phyloP scores from a whole-genome alignment of 371 early-diverging fungal genomes.

The Mucor velutinosus region DNA sequence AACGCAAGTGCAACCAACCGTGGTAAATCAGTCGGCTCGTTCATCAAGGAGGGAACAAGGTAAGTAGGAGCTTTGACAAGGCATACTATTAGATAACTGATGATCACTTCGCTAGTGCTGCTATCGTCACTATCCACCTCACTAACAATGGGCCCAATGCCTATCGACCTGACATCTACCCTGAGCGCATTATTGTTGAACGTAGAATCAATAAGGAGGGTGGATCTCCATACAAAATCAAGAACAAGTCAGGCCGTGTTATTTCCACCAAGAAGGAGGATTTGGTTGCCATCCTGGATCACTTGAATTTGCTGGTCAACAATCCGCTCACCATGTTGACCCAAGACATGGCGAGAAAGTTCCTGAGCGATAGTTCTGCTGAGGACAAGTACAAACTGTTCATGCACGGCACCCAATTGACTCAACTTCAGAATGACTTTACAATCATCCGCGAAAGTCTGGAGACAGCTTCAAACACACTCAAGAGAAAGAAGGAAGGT shows the following conservation, averaged over 20 bases:
- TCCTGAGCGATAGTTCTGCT: conserved; percentile 78
- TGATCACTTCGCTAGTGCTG: conserved; percentile 41
- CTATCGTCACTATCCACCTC: conserved; percentile 71
- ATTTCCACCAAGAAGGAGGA: conserved; percentile 83
- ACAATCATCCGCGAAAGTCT: conserved; percentile 68
- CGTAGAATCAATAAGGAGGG: conserved; percentile 79
- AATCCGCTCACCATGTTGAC: conserved; percentile 92
- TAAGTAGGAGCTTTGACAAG: conserved; percentile 27
- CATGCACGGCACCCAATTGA: conserved; percentile 84
- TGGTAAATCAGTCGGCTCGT: conserved; percentile 71
- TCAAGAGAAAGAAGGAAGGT: conserved; percentile 56
- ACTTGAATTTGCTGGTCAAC: conserved; percentile 87
- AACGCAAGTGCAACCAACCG: conserved; percentile 88
- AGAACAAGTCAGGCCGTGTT: conserved; percentile 57
- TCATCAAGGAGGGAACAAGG: conserved; percentile 85
- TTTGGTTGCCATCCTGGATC: conserved; percentile 80
- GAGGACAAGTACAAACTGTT: conserved; percentile 91
- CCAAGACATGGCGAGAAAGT: conserved; percentile 92
- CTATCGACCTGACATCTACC: conserved; percentile 78
- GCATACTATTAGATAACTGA: not conserved
- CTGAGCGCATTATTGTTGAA: conserved; percentile 80
- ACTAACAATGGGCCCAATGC: conserved; percentile 85
- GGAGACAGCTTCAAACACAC: conserved; percentile 55
- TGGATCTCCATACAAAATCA: conserved; percentile 74
- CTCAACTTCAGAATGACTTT: conserved; percentile 77